Evolutionary conservation across 75 land plant genomes (phyloP).

Genomic region (Cryptomeria japonica): DNA sequence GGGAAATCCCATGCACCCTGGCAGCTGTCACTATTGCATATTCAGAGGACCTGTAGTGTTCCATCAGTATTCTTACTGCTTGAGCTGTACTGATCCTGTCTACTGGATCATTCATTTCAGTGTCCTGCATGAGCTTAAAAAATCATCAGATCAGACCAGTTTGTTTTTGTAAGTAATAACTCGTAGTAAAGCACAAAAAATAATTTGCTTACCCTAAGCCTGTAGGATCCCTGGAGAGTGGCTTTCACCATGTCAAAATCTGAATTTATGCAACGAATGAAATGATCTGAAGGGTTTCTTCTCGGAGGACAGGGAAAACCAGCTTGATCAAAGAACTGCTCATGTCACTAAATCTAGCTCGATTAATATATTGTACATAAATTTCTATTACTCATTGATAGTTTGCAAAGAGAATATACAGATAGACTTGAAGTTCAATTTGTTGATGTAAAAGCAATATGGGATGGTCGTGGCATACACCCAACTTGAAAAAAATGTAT

Average conservation of each 20-base stretch:
- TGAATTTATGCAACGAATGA: constrained; percentile 82
- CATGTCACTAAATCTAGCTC: background rate
- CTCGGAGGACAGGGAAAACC: constrained; percentile 84
- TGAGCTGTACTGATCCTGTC: constrained; percentile 50
- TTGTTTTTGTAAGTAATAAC: background rate
- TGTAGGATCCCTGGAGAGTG: constrained; percentile 50
- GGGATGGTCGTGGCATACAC: background rate
- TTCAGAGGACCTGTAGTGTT: constrained; percentile 57
- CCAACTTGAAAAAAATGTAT: background rate
- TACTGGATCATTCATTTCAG: constrained; percentile 50
- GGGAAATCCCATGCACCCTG: constrained; percentile 59
- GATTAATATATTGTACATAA: background rate
- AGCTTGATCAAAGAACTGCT: constrained; percentile 82
- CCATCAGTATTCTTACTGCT: constrained; percentile 58
- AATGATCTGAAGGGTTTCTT: constrained; percentile 90
- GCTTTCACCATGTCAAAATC: constrained; percentile 75
- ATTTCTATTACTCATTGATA: background rate
- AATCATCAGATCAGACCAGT: background rate
- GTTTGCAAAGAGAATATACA: background rate
- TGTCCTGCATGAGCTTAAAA: constrained; percentile 22
- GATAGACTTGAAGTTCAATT: no score
- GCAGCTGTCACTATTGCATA: constrained; percentile 38
- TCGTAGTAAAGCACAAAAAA: background rate
- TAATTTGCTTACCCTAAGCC: constrained; percentile 28
- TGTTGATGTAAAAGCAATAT: background rate